Evolutionary conservation across 129 eudicot genomes (phyloP).

Genomic region (Lonicera japonica): DNA sequence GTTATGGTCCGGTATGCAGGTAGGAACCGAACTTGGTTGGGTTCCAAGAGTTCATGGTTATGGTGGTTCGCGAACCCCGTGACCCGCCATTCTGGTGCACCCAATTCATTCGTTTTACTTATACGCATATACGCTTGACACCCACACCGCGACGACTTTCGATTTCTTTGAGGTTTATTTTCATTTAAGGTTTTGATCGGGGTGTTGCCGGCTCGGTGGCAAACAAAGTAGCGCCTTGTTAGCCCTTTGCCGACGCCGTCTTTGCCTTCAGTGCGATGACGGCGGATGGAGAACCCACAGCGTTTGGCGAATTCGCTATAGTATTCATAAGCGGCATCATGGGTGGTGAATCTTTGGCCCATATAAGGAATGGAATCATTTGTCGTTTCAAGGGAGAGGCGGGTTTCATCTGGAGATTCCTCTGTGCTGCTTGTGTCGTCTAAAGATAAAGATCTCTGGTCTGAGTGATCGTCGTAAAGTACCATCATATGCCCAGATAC

Average conservation of each 20-base stretch:
- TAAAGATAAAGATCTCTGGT: slow-evolving; percentile 81
- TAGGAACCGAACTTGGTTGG: slow-evolving; percentile 92
- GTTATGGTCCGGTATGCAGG: slow-evolving; percentile 95
- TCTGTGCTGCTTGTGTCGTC: slow-evolving; percentile 92
- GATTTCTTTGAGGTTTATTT: slow-evolving; percentile 83
- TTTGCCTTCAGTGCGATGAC: slow-evolving; percentile 98
- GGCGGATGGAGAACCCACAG: slow-evolving; percentile 91
- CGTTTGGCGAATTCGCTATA: slow-evolving; percentile 84
- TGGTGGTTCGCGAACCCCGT: slow-evolving; percentile 92
- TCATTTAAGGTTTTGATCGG: slow-evolving; percentile 65
- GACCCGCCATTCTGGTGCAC: slow-evolving; percentile 88
- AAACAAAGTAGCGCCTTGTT: slow-evolving; percentile 91
- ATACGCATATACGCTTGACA: slow-evolving; percentile 97
- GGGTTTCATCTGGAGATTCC: slow-evolving; percentile 83
- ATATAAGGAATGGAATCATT: slow-evolving; percentile 65
- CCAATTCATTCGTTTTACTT: slow-evolving; percentile 78
- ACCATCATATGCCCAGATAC: slow-evolving; percentile 66
- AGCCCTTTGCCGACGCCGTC: slow-evolving; percentile 99
- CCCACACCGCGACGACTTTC: slow-evolving; percentile 91
- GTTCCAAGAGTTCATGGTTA: slow-evolving; percentile 87
- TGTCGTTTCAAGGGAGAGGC: slow-evolving; percentile 56
- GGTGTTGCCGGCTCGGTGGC: slow-evolving; percentile 97
- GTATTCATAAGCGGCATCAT: slow-evolving; percentile 92
- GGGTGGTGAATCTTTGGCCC: slow-evolving; percentile 81
- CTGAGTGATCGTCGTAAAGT: slow-evolving; percentile 76